Evolutionary conservation across 2,329 filamentous ascomycete species (phyloP), one percentile per base, ranked within the genome.

Genomic region (Sclerotiophoma versabilis): DNA sequence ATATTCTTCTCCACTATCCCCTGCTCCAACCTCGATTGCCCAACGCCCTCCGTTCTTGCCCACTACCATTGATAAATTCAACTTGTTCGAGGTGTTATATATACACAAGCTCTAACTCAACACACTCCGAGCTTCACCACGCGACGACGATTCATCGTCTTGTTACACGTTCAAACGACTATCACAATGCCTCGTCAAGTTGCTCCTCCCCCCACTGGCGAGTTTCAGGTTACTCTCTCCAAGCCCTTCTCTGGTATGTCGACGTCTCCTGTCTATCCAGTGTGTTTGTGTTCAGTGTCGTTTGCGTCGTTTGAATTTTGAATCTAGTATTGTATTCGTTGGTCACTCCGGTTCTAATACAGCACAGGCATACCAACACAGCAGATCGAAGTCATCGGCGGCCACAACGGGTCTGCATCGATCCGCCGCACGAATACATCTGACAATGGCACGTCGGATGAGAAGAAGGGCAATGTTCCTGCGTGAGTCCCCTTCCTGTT

Each of bases 131-230:
- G n/a, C n/a, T n/a, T n/a, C n/a, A n/a, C n/a, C n/a, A n/a, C n/a
- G n/a, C n/a, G n/a, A n/a, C n/a, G n/a, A n/a, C n/a, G n/a, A n/a
- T n/a, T n/a, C n/a, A n/a, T n/a, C n/a, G n/a, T n/a, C n/a, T n/a
- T n/a, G n/a, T n/a, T 15, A 11, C 37, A 41, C 37, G 9, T 27
- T 26, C 10, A 32, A 4, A 5, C 12, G n/a, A 25, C 25, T 4
- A 38, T 29, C 46, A 63, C 50, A 22, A 68, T 68, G 64, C 64
- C 65, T 61, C 64, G 60, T 47, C 59, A 59, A 59, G 59, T 64
- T 23, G 64, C 93, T 52, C 93, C 93, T 41, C 93, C 93, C 46
- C 93, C 93, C 69, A 91, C 87, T 56, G 90, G 87, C 53, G 93
- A 87, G 57, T 86, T 83, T 92, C 95, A 98, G 60, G 87, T 88